Evolutionary conservation across 768 basidiomycete species (phyloP), one percentile per base, ranked within the genome.

Genomic region (Naganishia friedmannii): DNA sequence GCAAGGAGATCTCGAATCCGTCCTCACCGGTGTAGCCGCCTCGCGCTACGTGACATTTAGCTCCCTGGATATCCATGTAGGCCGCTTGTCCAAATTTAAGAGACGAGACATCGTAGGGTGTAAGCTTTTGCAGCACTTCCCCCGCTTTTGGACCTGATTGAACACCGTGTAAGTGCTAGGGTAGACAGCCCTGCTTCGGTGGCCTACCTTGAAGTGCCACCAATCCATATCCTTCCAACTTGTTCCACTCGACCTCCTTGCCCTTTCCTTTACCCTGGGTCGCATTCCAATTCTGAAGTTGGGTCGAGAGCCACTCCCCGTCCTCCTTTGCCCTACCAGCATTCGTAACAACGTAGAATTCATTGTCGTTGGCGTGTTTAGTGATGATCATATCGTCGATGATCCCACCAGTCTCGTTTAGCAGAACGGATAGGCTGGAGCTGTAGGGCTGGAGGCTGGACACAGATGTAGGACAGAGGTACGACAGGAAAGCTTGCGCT

Each of bases 1-100:
- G 92, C 51, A 95, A 88, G 4, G 92, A 95, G 72, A 97, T 92
- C 92, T 99, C 96, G 74, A 99, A 98, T 0, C 96, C 96, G 80
- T 99, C 96, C 82, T 99, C 96, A 13, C 96, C 96, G 0, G 96
- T 98, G 82, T 99, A 99, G 5, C 96, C 96, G 32, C 93, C 92
- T 19, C 96, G 88, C 9, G 93, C 90, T 34, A 98, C 87, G 77
- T 98, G 93, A 42, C 91, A 85, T 77, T 88, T 88, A 74, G 88
- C 87, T 69, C 88, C 89, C 70, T 89, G 88, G 51, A 96, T 85
- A 0, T 89, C 87, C 10, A 92, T 85, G 77, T 87, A 92, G 0
- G 90, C 89, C 23, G 90, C 89, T 72, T 87, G 88, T 46, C 93
- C 93, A 76, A 99, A 97, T 31, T 88, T 89, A 60, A 98, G 83